Evolutionary conservation across 768 basidiomycete species (phyloP).

Genomic region (Jaapia argillacea): DNA sequence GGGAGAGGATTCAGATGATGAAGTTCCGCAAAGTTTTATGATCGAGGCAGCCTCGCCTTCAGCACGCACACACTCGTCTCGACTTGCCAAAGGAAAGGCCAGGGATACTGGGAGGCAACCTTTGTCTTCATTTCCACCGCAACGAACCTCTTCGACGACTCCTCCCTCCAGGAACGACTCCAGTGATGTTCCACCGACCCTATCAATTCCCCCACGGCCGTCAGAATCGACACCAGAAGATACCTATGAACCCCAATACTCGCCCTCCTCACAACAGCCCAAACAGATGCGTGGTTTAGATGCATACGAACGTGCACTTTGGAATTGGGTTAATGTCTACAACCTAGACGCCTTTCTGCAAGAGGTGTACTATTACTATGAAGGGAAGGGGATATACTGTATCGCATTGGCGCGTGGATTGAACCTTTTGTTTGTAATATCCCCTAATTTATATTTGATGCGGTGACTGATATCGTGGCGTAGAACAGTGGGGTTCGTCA

Average conservation of each 20-base stretch:
- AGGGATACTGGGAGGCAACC: slow-evolving; percentile 14
- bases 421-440: slow-evolving; percentile 79
- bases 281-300: slow-evolving; percentile 58
- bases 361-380: slow-evolving; percentile 93
- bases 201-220: slow-evolving; percentile 54
- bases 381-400: slow-evolving; percentile 93
- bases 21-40: slow-evolving; percentile 81
- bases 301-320: slow-evolving; percentile 83
- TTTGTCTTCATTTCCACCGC: slow-evolving; percentile 1
- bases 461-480: slow-evolving; percentile 14
- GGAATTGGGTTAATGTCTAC: slow-evolving; percentile 99
- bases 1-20: slow-evolving; percentile 66
- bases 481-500: slow-evolving; percentile 97
- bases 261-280: slow-evolving; percentile 12
- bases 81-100: slow-evolving; percentile 18
- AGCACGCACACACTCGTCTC: slow-evolving; percentile 14
- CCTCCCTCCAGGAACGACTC: slow-evolving; percentile 20
- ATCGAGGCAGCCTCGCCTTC: slow-evolving; percentile 56
- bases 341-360: slow-evolving; percentile 94
- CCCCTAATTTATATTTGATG: slow-evolving; percentile 10
- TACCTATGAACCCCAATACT: slow-evolving; percentile 6
- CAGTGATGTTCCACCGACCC: slow-evolving; percentile 41
- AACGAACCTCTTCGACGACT: slow-evolving; percentile 1
- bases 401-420: slow-evolving; percentile 85
- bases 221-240: slow-evolving; percentile 46